Evolutionary conservation across 2,329 filamentous ascomycete species (phyloP).

Genomic region (Apiospora sp.): DNA sequence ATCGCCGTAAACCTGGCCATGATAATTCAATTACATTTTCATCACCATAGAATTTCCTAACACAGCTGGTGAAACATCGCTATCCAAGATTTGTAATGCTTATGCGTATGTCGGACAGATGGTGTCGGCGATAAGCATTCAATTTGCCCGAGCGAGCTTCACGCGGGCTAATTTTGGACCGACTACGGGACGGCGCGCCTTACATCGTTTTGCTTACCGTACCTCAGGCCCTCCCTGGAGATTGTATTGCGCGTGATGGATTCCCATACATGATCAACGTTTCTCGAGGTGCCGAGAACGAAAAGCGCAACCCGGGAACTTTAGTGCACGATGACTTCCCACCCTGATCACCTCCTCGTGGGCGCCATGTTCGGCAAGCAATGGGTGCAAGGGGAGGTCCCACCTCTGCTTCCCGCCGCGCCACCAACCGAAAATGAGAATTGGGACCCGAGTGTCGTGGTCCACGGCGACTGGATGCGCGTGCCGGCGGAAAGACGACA

Average conservation of each 20-base stretch:
- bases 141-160: neutral
- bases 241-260: neutral
- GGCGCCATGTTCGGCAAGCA: constrained; percentile 26
- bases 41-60: too few species aligned
- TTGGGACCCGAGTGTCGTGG: constrained; percentile 38
- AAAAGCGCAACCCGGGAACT: neutral
- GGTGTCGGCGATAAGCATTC: constrained; percentile 1
- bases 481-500: constrained; percentile 35
- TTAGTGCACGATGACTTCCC: neutral
- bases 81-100: neutral
- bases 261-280: neutral
- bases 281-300: neutral
- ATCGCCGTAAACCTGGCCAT: too few species aligned
- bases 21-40: too few species aligned
- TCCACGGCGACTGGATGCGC: constrained; percentile 29
- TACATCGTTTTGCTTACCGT: too few species aligned
- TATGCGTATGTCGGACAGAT: neutral
- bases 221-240: neutral
- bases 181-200: constrained; percentile 15
- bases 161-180: constrained; percentile 34
- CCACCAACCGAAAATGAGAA: constrained; percentile 30
- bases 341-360: constrained; percentile 6
- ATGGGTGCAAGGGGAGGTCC: constrained; percentile 21
- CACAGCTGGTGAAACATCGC: neutral
- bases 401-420: constrained; percentile 26